Conservation (phyloP, 768 basidiomycete genomes). For the Boletus insuetus region DNA sequence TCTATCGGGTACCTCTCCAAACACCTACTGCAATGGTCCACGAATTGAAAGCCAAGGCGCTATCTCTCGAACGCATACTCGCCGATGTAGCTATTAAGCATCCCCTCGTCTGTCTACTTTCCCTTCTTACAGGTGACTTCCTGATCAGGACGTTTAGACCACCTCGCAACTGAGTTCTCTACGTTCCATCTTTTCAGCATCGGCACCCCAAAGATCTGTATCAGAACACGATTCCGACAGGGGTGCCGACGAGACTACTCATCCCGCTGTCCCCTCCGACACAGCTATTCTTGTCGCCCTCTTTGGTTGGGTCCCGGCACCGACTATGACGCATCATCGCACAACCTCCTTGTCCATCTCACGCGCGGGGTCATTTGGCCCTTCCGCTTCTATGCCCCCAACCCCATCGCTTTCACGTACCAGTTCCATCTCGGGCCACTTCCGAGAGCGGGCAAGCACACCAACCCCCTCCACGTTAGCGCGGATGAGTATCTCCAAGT, state of each 20-base stretch:
- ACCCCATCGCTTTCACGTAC: conserved; percentile 34
- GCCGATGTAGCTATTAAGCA: conserved; percentile 61
- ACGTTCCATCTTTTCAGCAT: conserved; percentile 40
- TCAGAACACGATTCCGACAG: conserved; percentile 25
- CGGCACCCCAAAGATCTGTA: conserved; percentile 25
- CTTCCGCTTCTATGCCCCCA: conserved; percentile 29
- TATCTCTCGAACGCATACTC: conserved; percentile 50
- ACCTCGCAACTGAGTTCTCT: conserved; percentile 55
- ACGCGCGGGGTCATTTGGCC: conserved; percentile 26
- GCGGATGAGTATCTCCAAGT: conserved; percentile 20
- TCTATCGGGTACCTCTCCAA: conserved; percentile 73
- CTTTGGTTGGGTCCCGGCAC: conserved; percentile 48
- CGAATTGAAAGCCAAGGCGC: conserved; percentile 57
- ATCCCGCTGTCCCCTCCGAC: conserved; percentile 32
- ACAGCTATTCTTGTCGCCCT: conserved; percentile 41
- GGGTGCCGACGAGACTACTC: conserved; percentile 9
- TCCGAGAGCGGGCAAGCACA: conserved; percentile 18
- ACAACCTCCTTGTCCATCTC: conserved; percentile 21
- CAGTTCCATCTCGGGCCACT: conserved; percentile 28
- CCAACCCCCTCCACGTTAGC: conserved; percentile 22
- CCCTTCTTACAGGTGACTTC: background rate
- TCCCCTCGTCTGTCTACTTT: conserved; percentile 55
- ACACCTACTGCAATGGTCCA: conserved; percentile 61
- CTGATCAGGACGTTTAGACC: conserved; percentile 42
- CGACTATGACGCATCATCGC: conserved; percentile 19